Conservation (phyloP, 768 basidiomycete genomes). For the Paxillus rubicundulus region DNA sequence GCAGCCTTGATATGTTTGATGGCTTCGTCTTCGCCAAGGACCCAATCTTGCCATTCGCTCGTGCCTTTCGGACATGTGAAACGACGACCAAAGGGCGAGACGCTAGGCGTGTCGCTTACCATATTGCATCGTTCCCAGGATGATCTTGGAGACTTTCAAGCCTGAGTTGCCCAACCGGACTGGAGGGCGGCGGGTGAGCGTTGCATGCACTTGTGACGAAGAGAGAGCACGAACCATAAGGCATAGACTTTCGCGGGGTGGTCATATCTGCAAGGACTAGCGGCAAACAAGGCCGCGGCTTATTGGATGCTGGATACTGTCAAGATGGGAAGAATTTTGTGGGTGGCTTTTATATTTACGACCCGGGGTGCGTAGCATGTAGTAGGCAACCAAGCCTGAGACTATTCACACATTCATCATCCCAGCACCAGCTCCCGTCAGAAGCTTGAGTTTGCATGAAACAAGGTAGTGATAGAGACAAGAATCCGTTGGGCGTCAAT, state of each 20-base stretch:
- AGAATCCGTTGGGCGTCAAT: too few species aligned
- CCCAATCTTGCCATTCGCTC: conserved; percentile 47
- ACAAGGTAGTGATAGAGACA: too few species aligned
- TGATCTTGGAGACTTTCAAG: conserved; percentile 45
- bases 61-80: conserved; percentile 6
- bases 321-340: too few species aligned
- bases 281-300: too few species aligned
- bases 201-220: neutral
- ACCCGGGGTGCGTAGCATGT: too few species aligned
- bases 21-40: conserved; percentile 39
- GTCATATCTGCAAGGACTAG: conserved; percentile 2
- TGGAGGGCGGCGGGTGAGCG: conserved; percentile 3
- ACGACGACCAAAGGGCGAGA: neutral
- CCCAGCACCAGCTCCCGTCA: too few species aligned
- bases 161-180: conserved; percentile 42
- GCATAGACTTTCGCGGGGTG: conserved; percentile 9
- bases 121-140: conserved; percentile 43
- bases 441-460: too few species aligned
- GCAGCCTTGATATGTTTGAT: conserved; percentile 43
- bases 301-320: too few species aligned
- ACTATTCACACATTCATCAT: too few species aligned
- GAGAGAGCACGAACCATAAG: conserved; percentile 11
- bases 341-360: too few species aligned
- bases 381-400: too few species aligned
- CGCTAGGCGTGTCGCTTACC: conserved; percentile 15